Evolutionary conservation across 2,329 filamentous ascomycete genomes (phyloP), one percentile per base, ranked within the genome.

Genomic region (Sporothrix globosa): DNA sequence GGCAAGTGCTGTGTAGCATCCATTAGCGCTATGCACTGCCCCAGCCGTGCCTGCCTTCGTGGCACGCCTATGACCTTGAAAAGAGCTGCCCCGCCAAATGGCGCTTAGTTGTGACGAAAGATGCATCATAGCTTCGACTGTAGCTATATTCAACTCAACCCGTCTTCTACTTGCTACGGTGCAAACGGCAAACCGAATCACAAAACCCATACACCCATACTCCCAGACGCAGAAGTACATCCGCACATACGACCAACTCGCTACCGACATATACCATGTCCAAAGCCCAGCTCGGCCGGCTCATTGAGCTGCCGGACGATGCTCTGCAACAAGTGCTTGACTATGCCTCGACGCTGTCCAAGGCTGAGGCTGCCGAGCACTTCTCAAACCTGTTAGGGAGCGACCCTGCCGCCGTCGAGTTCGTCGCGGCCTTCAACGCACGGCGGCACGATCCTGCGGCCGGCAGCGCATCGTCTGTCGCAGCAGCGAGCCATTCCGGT

Each of bases 351-450:
- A 91, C 89, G 0, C 85, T 98, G 10, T 89, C 93, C 24, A 93
- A 91, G 77, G 82, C 88, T 67, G 91, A 91, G 73, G 92, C 92
- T 17, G 93, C 89, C 67, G 90, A 93, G 54, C 93, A 98, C 79
- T 90, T 99, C 72, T 91, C 90, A 79, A 93, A 96, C 77, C 83
- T 99, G 68, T 86, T 99, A 0, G 96, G 95, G 66, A 93, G 97
- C 78, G 93, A 92, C 7, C 88, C 93, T 1, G 89, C 91, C 75
- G 86, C 84, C 53, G 82, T 93, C 72, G 90, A 93, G 75, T 96
- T 93, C 78, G 90, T 94, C 73, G 88, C 92, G 0, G 90, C 89
- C 21, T 95, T 95, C 78, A 98, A 97, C 78, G 87, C 90, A 3
- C 87, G 83, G 21, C 81, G 88, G 67, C 80, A 84, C 74, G 83